These are phyloP conservation scores for Corymbia calophylla DNA, from an alignment of 441 rosid genomes.

Conservation along the genomic window DNA sequence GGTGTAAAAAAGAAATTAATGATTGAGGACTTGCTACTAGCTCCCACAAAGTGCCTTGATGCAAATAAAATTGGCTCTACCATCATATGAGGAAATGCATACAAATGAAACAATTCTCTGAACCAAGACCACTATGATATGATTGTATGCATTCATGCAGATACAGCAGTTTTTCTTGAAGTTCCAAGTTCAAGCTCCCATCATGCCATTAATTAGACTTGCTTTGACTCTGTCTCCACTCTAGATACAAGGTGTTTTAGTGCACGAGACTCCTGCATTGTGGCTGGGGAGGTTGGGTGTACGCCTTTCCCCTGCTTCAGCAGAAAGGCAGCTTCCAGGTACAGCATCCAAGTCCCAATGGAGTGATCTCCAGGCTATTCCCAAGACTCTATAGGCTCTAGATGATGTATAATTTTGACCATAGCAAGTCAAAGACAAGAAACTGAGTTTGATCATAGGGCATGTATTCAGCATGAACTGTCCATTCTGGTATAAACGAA, in stretches of 20 bases:
- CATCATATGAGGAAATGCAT: neutral
- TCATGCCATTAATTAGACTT: neutral
- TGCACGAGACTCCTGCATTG: neutral
- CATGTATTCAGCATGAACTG: neutral
- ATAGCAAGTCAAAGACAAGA: neutral
- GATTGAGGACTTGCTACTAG: neutral
- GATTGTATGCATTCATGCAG: neutral
- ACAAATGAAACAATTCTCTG: neutral
- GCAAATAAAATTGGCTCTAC: neutral
- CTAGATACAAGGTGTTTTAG: neutral
- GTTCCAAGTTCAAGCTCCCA: neutral
- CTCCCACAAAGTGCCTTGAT: neutral
- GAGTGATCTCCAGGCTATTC: neutral
- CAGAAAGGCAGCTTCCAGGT: neutral
- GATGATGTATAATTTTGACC: neutral
- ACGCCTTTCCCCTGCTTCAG: neutral
- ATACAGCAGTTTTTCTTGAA: neutral
- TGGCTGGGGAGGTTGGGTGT: neutral
- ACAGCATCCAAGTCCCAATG: neutral
- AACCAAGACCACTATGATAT: neutral
- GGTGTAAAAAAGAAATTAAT: neutral
- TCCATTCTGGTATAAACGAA: neutral
- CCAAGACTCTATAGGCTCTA: neutral
- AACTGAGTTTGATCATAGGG: neutral
- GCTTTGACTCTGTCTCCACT: neutral